phyloP scores from a whole-genome alignment of 2,329 filamentous ascomycete species.

The Malbranchea zuffiana region DNA sequence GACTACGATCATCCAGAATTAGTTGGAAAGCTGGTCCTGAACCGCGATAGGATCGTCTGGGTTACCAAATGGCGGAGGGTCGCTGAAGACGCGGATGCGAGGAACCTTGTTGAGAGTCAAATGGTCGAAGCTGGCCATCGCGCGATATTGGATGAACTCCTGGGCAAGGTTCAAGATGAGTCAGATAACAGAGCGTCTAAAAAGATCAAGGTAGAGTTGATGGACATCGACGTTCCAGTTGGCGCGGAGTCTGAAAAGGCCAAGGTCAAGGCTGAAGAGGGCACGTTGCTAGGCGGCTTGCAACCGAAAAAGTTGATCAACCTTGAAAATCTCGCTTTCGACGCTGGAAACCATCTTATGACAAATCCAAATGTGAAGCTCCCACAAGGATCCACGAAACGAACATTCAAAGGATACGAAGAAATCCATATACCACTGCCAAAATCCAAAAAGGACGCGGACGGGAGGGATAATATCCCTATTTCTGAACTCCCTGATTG shows the following conservation, averaged over 20 bases:
- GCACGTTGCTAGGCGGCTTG: conserved; percentile 65
- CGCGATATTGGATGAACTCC: conserved; percentile 77
- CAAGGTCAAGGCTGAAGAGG: conserved; percentile 49
- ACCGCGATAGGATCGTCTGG: conserved; percentile 92
- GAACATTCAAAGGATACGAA: conserved; percentile 95
- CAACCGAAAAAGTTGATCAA: conserved; percentile 83
- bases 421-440: conserved; percentile 95
- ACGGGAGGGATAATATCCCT: conserved; percentile 64
- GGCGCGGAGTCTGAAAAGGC: conserved; percentile 44
- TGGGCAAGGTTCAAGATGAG: conserved; percentile 53
- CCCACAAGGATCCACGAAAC: conserved; percentile 87
- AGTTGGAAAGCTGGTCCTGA: conserved; percentile 80
- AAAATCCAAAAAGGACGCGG: conserved; percentile 71
- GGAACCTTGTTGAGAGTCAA: conserved; percentile 69
- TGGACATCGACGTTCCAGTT: conserved; percentile 73
- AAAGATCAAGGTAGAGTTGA: conserved; percentile 72
- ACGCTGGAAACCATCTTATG: conserved; percentile 98
- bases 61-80: conserved; percentile 76
- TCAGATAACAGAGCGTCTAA: conserved; percentile 54
- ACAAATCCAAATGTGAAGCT: conserved; percentile 94
- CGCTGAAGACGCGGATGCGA: conserved; percentile 63
- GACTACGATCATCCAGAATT: conserved; percentile 94
- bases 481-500: conserved; percentile 85
- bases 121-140: conserved; percentile 83
- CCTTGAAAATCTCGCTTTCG: conserved; percentile 89